These are phyloP conservation scores for Daldinia decipiens DNA, from an alignment of 495 filamentous ascomycete species.

Conservation along the genomic window DNA sequence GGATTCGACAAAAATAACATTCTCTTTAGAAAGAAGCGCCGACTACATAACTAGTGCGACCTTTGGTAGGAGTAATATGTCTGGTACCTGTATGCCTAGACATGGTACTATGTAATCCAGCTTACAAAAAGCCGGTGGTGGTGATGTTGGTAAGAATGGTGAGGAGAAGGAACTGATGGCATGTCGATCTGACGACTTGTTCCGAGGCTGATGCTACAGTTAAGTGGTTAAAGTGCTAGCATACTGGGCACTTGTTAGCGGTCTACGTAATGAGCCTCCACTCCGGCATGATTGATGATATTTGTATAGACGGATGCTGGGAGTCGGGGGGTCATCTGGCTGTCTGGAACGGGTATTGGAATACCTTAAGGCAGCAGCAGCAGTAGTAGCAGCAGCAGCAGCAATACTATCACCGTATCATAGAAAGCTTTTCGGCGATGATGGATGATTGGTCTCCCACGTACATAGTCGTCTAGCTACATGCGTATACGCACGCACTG, in stretches of 20 bases:
- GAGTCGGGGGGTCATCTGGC: neutral
- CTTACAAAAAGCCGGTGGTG: neutral
- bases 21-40: constrained; percentile 20
- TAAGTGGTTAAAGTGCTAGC: constrained; percentile 4
- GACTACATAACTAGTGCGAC: neutral
- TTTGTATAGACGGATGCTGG: constrained; percentile 9
- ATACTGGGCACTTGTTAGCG: constrained; percentile 10
- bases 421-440: constrained; percentile 13
- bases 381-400: constrained; percentile 11
- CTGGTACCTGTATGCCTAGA: no score
- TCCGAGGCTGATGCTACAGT: constrained; percentile 5
- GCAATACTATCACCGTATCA: constrained; percentile 3
- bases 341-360: neutral
- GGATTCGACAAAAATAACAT: constrained; percentile 37
- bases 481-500: constrained; percentile 26
- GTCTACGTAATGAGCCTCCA: constrained; percentile 30
- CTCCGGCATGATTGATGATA: constrained; percentile 20
- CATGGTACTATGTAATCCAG: neutral
- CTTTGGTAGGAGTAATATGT: constrained; percentile 4
- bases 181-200: constrained; percentile 38
- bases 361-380: constrained; percentile 22
- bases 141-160: constrained; percentile 1
- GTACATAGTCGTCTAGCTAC: constrained; percentile 15
- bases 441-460: constrained; percentile 24
- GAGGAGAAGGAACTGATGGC: constrained; percentile 26